Conservation (phyloP, 345 rosid species). For the Citrus trifoliata region DNA sequence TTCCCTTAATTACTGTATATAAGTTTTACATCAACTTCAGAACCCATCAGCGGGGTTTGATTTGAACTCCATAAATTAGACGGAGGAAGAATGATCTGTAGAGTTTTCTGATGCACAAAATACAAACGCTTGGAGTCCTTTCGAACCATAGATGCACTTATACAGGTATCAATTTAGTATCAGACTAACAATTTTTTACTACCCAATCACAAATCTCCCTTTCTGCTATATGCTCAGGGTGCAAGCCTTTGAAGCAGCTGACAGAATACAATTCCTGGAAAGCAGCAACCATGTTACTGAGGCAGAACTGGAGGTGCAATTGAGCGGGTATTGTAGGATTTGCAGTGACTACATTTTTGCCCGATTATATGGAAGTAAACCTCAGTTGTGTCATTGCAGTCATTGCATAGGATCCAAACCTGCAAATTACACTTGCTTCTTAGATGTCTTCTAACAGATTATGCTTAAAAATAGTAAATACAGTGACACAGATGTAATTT, state of each 20-base stretch:
- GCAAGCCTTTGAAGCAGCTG: background rate
- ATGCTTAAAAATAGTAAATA: background rate
- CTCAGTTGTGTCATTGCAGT: conserved; percentile 95
- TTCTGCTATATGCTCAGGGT: conserved; percentile 7
- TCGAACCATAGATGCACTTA: background rate
- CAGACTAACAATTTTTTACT: background rate
- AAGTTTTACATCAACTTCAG: background rate
- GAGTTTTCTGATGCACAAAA: conserved; percentile 1
- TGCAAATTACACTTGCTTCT: conserved; percentile 24
- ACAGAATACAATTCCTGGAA: background rate
- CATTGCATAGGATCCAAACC: conserved; percentile 98
- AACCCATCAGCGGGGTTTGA: background rate
- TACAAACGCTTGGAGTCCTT: conserved; percentile 2
- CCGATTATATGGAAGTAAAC: conserved; percentile 86
- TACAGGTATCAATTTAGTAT: background rate
- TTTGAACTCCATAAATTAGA: conserved; percentile 2
- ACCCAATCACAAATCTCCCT: conserved; percentile 8
- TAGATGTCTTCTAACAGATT: background rate
- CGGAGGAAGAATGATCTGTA: conserved; percentile 9
- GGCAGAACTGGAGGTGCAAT: conserved; percentile 86
- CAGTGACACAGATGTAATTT: background rate
- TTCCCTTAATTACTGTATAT: background rate
- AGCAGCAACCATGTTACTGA: conserved; percentile 33
- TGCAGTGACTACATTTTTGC: conserved; percentile 92
- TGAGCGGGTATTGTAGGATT: conserved; percentile 84